Conservation (phyloP, 768 basidiomycete genomes). For the Suillus lakei region DNA sequence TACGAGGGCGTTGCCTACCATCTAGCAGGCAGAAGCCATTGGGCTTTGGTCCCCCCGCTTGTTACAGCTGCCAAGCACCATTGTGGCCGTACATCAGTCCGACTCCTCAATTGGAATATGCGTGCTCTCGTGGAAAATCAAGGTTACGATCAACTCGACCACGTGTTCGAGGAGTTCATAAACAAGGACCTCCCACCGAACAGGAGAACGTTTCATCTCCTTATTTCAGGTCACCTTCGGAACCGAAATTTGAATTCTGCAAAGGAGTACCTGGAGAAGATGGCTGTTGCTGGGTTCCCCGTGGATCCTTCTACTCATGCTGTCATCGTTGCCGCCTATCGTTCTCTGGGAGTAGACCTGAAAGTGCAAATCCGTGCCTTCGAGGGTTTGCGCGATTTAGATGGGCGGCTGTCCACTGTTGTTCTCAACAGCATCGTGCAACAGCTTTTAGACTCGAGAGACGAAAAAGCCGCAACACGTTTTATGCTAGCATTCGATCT, state of each 20-base stretch:
- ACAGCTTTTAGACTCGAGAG: constrained; percentile 58
- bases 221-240: constrained; percentile 69
- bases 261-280: constrained; percentile 53
- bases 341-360: constrained; percentile 59
- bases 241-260: constrained; percentile 67
- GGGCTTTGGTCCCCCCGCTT: constrained; percentile 54
- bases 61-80: constrained; percentile 55
- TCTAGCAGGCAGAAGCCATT: constrained; percentile 50
- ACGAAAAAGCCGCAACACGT: constrained; percentile 50
- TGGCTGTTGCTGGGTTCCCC: constrained; percentile 60
- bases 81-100: constrained; percentile 51
- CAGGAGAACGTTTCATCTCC: constrained; percentile 69
- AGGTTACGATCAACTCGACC: constrained; percentile 50
- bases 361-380: constrained; percentile 59
- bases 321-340: constrained; percentile 60
- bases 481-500: constrained; percentile 54
- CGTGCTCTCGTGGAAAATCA: constrained; percentile 62
- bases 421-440: constrained; percentile 76
- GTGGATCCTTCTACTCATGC: constrained; percentile 64
- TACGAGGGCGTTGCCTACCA: constrained; percentile 62
- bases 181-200: constrained; percentile 50
- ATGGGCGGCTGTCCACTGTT: constrained; percentile 45
- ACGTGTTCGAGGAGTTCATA: constrained; percentile 56
- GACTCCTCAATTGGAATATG: constrained; percentile 73
- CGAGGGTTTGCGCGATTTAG: constrained; percentile 47